These are phyloP conservation scores for Arthrinium puccinioides DNA, from an alignment of 2,329 filamentous ascomycete species.

Conservation along the genomic window DNA sequence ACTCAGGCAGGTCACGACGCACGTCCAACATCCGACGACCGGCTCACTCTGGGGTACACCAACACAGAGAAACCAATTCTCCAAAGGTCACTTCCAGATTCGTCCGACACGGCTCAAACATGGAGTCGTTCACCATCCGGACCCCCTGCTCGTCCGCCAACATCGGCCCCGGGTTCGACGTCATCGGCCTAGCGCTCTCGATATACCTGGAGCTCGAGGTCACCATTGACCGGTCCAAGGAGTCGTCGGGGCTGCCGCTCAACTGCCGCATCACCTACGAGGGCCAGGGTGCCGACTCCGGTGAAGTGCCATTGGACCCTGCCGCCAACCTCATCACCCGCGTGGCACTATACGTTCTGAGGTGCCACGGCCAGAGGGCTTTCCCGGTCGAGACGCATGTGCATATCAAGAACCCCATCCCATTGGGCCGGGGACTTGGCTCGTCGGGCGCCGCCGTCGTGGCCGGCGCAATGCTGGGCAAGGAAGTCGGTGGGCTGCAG, in stretches of 20 bases:
- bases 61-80: too few relatives aligned
- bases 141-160: conserved; percentile 95
- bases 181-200: conserved; percentile 89
- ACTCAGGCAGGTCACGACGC: too few relatives aligned
- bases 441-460: conserved; percentile 94
- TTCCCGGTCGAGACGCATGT: conserved; percentile 86
- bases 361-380: conserved; percentile 78
- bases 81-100: too few relatives aligned
- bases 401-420: conserved; percentile 93
- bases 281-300: conserved; percentile 63
- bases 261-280: conserved; percentile 92
- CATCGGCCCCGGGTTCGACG: conserved; percentile 96
- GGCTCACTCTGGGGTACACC: too few relatives aligned
- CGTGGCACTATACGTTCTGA: conserved; percentile 87
- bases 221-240: conserved; percentile 57
- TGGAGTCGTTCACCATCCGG: conserved; percentile 63
- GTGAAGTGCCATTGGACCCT: conserved; percentile 74
- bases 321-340: conserved; percentile 89
- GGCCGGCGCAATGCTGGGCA: conserved; percentile 86
- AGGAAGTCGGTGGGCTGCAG: conserved; percentile 75
- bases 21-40: too few relatives aligned
- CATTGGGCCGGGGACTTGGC: conserved; percentile 85
- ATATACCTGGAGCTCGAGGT: conserved; percentile 88
- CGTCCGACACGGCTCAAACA: too few relatives aligned
- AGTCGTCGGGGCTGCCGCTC: conserved; percentile 52